These are phyloP conservation scores for Gardenia jasminoides DNA, from an alignment of 257 asterid genomes.

Conservation along the genomic window DNA sequence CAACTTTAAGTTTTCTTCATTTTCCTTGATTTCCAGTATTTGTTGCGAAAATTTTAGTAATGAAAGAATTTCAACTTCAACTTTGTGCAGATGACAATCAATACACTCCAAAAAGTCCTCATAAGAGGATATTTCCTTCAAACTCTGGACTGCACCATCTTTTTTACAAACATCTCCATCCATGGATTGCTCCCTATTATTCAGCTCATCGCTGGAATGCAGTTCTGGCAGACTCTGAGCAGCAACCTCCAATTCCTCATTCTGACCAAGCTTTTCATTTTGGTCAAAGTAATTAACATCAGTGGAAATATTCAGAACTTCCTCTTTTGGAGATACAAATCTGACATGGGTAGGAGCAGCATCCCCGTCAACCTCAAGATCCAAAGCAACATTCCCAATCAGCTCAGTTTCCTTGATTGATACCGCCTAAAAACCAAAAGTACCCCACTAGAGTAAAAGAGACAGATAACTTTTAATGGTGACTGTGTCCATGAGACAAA, in stretches of 20 bases:
- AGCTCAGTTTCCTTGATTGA: conserved; percentile 71
- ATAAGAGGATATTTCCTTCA: conserved; percentile 45
- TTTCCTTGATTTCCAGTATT: conserved; percentile 50
- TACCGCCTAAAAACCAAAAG: conserved; percentile 59
- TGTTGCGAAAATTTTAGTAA: conserved; percentile 55
- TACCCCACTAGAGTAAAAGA: background rate
- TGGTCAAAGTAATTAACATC: conserved; percentile 26
- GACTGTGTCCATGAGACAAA: background rate
- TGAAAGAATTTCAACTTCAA: conserved; percentile 67
- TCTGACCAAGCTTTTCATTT: conserved; percentile 25
- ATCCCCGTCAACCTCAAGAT: conserved; percentile 43
- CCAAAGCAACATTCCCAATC: conserved; percentile 67
- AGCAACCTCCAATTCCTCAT: conserved; percentile 32
- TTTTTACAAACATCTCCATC: conserved; percentile 16
- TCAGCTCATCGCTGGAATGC: conserved; percentile 25
- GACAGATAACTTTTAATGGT: background rate
- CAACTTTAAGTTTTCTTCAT: conserved; percentile 49
- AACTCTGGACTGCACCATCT: conserved; percentile 24
- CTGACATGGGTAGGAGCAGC: conserved; percentile 48
- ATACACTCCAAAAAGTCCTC: conserved; percentile 59
- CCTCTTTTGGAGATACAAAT: conserved; percentile 62
- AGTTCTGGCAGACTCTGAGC: conserved; percentile 22
- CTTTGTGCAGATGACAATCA: conserved; percentile 57
- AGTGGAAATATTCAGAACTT: conserved; percentile 23
- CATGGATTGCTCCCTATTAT: conserved; percentile 22